Evolutionary conservation across 345 rosid genomes (phyloP).

Genomic region (Aquilaria sinensis): DNA sequence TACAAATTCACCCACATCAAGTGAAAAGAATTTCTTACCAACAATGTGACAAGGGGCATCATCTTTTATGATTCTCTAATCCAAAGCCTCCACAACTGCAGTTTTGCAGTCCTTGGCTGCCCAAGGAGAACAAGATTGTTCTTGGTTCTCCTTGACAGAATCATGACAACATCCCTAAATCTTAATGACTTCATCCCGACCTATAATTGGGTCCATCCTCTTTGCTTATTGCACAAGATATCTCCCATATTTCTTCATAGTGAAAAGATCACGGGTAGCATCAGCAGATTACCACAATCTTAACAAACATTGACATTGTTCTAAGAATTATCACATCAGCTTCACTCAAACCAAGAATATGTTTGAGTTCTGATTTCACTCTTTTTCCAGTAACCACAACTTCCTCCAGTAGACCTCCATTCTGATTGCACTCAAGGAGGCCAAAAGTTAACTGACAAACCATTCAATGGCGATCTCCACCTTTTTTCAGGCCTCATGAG

Average conservation of each 20-base stretch:
- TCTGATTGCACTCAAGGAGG: constrained; percentile 70
- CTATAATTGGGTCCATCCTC: constrained; percentile 83
- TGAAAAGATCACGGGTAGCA: constrained; percentile 53
- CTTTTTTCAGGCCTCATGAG: constrained; percentile 64
- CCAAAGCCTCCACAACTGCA: constrained; percentile 83
- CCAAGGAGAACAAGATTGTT: constrained; percentile 88
- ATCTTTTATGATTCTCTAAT: constrained; percentile 74
- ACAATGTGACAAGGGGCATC: constrained; percentile 74
- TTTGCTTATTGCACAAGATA: constrained; percentile 86
- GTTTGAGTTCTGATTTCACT: constrained; percentile 66
- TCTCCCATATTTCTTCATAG: constrained; percentile 79
- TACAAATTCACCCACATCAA: constrained; percentile 81
- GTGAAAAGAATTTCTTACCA: constrained; percentile 67
- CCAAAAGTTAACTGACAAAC: constrained; percentile 72
- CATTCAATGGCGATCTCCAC: constrained; percentile 62
- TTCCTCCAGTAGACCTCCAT: constrained; percentile 53
- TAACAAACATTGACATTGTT: no score
- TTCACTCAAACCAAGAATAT: no score
- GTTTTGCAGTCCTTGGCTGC: constrained; percentile 85
- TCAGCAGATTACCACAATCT: no score
- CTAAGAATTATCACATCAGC: no score
- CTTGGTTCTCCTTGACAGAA: constrained; percentile 75
- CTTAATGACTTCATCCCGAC: constrained; percentile 80
- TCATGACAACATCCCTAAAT: constrained; percentile 68
- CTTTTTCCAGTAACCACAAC: no score